Evolutionary conservation across 1,139 yeast genomes (phyloP).

Genomic region (Candida labiduridarum): DNA sequence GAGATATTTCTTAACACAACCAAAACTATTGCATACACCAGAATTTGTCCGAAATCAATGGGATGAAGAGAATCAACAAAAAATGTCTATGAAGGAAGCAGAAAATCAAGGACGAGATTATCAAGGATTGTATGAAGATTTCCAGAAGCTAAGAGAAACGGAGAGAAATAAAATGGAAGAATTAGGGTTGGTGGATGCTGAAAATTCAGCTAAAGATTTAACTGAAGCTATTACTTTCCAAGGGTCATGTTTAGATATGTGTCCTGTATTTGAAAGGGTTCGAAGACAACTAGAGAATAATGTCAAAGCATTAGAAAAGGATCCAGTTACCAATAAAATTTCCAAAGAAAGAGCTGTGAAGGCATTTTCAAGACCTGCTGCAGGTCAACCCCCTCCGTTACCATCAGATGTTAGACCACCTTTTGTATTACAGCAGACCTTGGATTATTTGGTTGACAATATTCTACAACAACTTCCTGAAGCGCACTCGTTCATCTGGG

Average conservation of each 20-base stretch:
- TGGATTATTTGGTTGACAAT: slow-evolving; percentile 69
- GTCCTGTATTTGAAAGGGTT: slow-evolving; percentile 91
- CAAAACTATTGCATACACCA: slow-evolving; percentile 39
- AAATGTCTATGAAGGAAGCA: slow-evolving; percentile 40
- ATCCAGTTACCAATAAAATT: slow-evolving; percentile 62
- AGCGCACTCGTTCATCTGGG: slow-evolving; percentile 95
- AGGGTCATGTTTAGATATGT: slow-evolving; percentile 93
- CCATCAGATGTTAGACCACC: slow-evolving; percentile 99
- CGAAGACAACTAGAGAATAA: slow-evolving; percentile 88
- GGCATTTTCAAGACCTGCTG: slow-evolving; percentile 96
- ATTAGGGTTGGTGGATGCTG: slow-evolving; percentile 84
- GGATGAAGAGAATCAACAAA: slow-evolving; percentile 45
- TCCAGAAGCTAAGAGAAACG: slow-evolving; percentile 71
- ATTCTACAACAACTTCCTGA: slow-evolving; percentile 72
- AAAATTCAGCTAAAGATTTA: slow-evolving; percentile 76
- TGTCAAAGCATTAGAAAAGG: slow-evolving; percentile 78
- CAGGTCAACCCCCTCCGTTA: slow-evolving; percentile 97
- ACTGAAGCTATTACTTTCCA: slow-evolving; percentile 84
- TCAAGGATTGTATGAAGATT: slow-evolving; percentile 50
- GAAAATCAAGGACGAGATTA: slow-evolving; percentile 36
- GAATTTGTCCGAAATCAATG: slow-evolving; percentile 38
- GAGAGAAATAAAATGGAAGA: slow-evolving; percentile 84
- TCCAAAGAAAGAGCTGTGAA: slow-evolving; percentile 72
- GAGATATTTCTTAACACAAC: slow-evolving; percentile 38
- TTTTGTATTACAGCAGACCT: slow-evolving; percentile 59